A percentile compares a stretch with the other conserved stretches of the same genome.
Evolutionary conservation across 768 basidiomycete species (phyloP).

Genomic region (Mycena haematopus): DNA sequence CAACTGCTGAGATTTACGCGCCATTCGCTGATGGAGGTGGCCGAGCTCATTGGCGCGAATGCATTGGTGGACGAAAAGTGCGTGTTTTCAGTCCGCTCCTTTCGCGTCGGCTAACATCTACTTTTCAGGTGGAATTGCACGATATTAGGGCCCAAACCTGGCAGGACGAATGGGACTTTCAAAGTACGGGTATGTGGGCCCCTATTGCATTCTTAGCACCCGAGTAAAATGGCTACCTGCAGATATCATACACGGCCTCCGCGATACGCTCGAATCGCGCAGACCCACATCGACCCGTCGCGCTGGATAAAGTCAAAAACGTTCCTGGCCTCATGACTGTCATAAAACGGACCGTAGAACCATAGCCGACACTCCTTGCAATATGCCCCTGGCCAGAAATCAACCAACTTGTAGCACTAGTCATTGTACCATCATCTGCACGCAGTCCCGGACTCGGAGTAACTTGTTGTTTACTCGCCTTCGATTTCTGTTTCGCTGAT

Average conservation of each 20-base stretch:
- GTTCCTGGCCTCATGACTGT: conserved; percentile 83
- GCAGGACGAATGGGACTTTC: conserved; percentile 55
- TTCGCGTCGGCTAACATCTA: conserved; percentile 20
- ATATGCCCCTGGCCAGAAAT: neutral
- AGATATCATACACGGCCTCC: conserved; percentile 70
- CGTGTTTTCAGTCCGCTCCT: conserved; percentile 37
- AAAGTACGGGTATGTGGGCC: conserved; percentile 61
- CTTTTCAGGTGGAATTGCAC: conserved; percentile 65
- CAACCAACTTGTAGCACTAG: conserved; percentile 21
- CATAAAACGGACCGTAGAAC: conserved; percentile 43
- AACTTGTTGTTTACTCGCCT: neutral
- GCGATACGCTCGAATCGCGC: conserved; percentile 57
- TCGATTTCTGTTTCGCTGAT: neutral
- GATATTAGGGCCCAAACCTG: conserved; percentile 58
- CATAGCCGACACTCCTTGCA: conserved; percentile 1
- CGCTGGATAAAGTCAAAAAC: conserved; percentile 62
- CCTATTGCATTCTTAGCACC: conserved; percentile 6
- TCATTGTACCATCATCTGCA: conserved; percentile 20
- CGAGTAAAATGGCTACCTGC: neutral
- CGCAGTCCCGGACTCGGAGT: conserved; percentile 12
- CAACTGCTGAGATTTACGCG: conserved; percentile 65
- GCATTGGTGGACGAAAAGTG: conserved; percentile 75
- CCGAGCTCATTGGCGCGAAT: conserved; percentile 57
- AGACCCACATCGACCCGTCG: conserved; percentile 69
- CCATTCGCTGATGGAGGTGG: conserved; percentile 54